Conservation (phyloP, 176 grass and related monocot species). For the Lolium multiflorum region DNA sequence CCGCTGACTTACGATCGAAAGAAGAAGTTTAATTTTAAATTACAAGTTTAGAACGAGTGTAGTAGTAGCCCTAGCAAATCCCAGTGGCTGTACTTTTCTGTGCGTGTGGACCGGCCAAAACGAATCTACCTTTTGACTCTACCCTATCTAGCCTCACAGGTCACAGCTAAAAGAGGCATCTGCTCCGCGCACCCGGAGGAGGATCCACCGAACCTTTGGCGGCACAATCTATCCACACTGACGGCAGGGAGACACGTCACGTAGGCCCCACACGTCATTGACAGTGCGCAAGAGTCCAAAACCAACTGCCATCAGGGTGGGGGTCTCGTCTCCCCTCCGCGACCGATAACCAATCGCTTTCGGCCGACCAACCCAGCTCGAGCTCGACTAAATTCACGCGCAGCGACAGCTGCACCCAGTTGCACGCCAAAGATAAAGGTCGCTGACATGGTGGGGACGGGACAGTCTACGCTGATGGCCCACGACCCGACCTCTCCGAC, state of each 20-base stretch:
- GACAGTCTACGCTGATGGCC: neutral
- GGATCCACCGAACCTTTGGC: too few species aligned
- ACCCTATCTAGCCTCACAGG: too few species aligned
- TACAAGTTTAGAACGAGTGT: too few species aligned
- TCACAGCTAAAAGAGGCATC: too few species aligned
- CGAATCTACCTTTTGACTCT: neutral
- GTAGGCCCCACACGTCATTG: neutral
- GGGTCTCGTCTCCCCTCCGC: neutral
- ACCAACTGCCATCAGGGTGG: neutral
- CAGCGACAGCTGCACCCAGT: neutral
- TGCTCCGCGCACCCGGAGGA: too few species aligned
- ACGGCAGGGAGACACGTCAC: neutral
- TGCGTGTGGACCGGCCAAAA: neutral
- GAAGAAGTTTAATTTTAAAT: too few species aligned
- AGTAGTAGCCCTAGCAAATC: too few species aligned
- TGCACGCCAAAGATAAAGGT: neutral
- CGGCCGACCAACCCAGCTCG: constrained; percentile 30
- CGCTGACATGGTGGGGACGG: constrained; percentile 12
- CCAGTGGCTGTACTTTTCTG: neutral
- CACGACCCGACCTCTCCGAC: too few species aligned
- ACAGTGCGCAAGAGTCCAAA: neutral
- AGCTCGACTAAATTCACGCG: neutral
- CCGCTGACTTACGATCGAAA: too few species aligned
- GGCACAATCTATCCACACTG: neutral
- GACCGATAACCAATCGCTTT: constrained; percentile 39